Evolutionary conservation across 768 basidiomycete genomes (phyloP).

Genomic region (Russula virescens): DNA sequence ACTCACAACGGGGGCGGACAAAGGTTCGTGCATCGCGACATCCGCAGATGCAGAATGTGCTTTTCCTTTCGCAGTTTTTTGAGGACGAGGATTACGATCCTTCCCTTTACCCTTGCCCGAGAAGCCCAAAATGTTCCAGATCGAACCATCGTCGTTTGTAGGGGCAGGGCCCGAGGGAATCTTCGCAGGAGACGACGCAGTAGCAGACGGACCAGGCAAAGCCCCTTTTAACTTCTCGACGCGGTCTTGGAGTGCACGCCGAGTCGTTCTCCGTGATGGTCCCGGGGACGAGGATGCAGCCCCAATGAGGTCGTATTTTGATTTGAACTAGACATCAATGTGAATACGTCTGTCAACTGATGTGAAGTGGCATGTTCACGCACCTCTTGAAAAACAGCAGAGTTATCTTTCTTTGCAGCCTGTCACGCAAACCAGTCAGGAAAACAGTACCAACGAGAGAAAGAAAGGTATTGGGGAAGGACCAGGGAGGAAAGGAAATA

Average conservation of each 20-base stretch:
- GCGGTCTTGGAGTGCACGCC: conserved; percentile 51
- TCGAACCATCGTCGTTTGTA: conserved; percentile 25
- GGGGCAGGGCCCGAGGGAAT: conserved; percentile 15
- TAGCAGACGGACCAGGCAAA: conserved; percentile 27
- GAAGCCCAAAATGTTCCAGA: conserved; percentile 31
- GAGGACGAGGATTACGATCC: conserved; percentile 20
- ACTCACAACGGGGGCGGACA: neutral
- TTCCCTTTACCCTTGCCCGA: conserved; percentile 33
- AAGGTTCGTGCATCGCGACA: neutral
- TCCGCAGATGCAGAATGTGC: neutral
- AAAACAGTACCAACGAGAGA: neutral
- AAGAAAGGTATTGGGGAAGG: neutral
- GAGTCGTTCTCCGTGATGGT: conserved; percentile 50
- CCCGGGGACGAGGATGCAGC: conserved; percentile 39
- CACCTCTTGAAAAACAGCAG: conserved; percentile 69
- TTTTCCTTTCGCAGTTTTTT: conserved; percentile 17
- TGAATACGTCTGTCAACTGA: conserved; percentile 1
- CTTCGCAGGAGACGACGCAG: conserved; percentile 12
- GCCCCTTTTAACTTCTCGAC: conserved; percentile 39
- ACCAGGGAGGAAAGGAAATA: neutral
- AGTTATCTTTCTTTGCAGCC: conserved; percentile 69
- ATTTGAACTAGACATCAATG: conserved; percentile 45
- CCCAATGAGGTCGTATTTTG: conserved; percentile 55
- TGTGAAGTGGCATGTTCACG: conserved; percentile 24
- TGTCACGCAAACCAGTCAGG: conserved; percentile 27